Evolutionary conservation across 352 stramenopile genomes (phyloP), one percentile per base, ranked within the genome.

Genomic region (Phytophthora citrophthora): DNA sequence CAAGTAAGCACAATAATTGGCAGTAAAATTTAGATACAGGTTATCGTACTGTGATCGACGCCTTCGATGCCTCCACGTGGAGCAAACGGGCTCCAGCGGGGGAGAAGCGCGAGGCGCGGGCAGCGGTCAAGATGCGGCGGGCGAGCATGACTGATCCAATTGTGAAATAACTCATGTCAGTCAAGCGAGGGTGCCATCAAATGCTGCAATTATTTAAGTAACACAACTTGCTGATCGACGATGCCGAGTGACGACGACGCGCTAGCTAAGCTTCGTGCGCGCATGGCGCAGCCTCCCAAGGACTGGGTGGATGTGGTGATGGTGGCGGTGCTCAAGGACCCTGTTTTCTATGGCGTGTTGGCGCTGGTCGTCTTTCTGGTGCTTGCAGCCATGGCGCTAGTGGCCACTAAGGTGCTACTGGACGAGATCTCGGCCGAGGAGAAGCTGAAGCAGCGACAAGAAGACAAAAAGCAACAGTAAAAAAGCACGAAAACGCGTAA

Each of bases 301-400:
- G 78, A 75, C 59, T 94, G 83, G 83, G 77, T 79, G 34, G 86
- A 91, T 58, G 64, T 74, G 24, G 59, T 91, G 26, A 74, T 91
- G 63, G 64, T 89, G 23, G 72, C 74, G 12, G 57, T 94, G 45
- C 48, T 89, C 27, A 77, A 75, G 43, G 81, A 94, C 23, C 86
- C 86, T 15, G 43, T 72, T n/a, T 90, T 89, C 61, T 92, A 90
- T 64, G 76, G 64, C 20, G 53, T 61, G 15, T 16, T 86, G 29
- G 68, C 54, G 23, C 45, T 82, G 16, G 68, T 64, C 39, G 56
- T 81, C 36, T 83, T 92, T 39, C 45, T 85, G 27, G 49, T 77
- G 48, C 61, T 94, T 12, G 81, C 71, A 32, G 20, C 78, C 23
- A 43, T 90, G 2, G 83, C 81, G 27, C 64, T 93, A 24, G 72